phyloP scores from a whole-genome alignment of 2,329 filamentous ascomycete genomes.

The Xylariaceae sp. region DNA sequence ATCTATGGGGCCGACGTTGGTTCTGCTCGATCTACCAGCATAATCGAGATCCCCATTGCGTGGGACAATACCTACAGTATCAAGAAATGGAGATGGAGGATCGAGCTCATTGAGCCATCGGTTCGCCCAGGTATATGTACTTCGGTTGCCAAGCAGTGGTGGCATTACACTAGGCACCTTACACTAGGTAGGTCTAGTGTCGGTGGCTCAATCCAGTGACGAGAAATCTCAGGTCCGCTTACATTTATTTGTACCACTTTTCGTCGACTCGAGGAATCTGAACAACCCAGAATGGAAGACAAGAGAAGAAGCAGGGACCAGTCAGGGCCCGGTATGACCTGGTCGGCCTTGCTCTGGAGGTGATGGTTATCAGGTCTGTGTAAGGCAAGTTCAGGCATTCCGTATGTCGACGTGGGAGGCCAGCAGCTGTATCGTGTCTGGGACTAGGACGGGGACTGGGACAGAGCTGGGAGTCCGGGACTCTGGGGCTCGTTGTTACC shows the following conservation, averaged over 20 bases:
- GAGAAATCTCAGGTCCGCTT: background rate
- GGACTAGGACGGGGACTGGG: background rate
- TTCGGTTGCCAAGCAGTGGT: slow-evolving; percentile 3
- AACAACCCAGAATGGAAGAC: background rate
- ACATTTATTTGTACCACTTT: background rate
- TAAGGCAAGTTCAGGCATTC: background rate
- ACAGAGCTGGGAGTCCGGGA: background rate
- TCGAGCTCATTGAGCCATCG: slow-evolving; percentile 14
- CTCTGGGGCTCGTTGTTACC: background rate
- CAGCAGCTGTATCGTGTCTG: background rate
- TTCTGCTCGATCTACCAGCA: slow-evolving; percentile 30
- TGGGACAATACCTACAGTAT: slow-evolving; percentile 14
- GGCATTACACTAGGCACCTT: background rate
- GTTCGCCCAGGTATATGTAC: slow-evolving; percentile 11
- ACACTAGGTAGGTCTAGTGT: background rate
- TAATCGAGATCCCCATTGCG: slow-evolving; percentile 32
- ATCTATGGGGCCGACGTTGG: slow-evolving; percentile 28
- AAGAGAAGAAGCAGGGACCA: background rate
- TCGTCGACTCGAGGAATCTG: background rate
- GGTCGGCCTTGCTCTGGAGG: too few species aligned
- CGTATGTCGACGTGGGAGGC: background rate
- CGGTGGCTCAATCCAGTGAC: background rate
- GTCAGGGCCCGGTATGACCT: background rate
- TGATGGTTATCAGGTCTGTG: background rate
- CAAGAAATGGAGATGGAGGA: slow-evolving; percentile 7